Conservation (phyloP, 2,329 filamentous ascomycete species). For the Xylaria digitata region DNA sequence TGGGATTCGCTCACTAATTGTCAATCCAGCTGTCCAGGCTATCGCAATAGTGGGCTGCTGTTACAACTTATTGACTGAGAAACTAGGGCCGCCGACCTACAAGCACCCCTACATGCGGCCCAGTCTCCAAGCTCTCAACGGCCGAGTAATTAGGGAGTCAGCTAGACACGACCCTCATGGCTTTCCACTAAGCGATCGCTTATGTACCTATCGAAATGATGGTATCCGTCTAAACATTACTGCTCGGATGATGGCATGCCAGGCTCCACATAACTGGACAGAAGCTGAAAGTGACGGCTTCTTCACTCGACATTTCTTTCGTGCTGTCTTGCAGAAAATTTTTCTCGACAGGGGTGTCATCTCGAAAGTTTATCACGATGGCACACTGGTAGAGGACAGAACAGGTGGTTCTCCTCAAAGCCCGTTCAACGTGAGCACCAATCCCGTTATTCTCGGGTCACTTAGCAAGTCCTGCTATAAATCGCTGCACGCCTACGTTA, state of each 20-base stretch:
- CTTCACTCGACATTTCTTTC: slow-evolving; percentile 93
- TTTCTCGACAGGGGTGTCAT: slow-evolving; percentile 88
- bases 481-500: slow-evolving; percentile 80
- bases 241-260: slow-evolving; percentile 96
- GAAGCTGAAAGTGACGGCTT: slow-evolving; percentile 82
- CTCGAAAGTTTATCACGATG: slow-evolving; percentile 63
- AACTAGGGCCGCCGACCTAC: slow-evolving; percentile 85
- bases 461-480: slow-evolving; percentile 82
- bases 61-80: slow-evolving; percentile 95
- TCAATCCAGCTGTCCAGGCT: slow-evolving; percentile 87
- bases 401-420: slow-evolving; percentile 45
- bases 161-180: slow-evolving; percentile 85
- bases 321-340: slow-evolving; percentile 89
- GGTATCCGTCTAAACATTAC: slow-evolving; percentile 94
- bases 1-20: slow-evolving; percentile 83
- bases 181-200: slow-evolving; percentile 86
- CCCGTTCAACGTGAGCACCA: slow-evolving; percentile 70
- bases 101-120: slow-evolving; percentile 83
- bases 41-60: slow-evolving; percentile 97
- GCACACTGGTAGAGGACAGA: slow-evolving; percentile 46
- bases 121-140: slow-evolving; percentile 73
- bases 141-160: slow-evolving; percentile 74
- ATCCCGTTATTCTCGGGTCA: slow-evolving; percentile 87
- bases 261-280: slow-evolving; percentile 94
- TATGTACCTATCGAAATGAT: slow-evolving; percentile 67